Percentiles rank a stretch among this genome's conserved stretches.
Conservation (phyloP, 2,329 filamentous ascomycete species). For the Stachybotrys elegans region DNA sequence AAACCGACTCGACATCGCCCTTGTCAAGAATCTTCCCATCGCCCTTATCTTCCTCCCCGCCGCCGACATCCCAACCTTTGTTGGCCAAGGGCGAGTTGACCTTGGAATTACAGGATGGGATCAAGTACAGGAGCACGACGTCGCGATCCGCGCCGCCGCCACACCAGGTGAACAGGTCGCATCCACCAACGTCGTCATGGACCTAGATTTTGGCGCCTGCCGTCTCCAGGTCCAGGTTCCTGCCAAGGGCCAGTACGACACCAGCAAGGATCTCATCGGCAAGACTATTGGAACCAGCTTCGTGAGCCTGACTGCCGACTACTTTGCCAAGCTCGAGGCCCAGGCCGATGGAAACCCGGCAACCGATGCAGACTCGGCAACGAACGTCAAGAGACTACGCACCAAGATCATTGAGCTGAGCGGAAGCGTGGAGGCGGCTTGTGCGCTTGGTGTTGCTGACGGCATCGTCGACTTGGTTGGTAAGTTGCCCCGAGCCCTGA, state of each 20-base stretch:
- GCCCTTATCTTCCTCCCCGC: slow-evolving; percentile 96
- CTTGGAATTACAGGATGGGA: slow-evolving; percentile 93
- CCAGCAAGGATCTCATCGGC: slow-evolving; percentile 75
- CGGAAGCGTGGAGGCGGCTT: slow-evolving; percentile 95
- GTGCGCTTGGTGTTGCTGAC: slow-evolving; percentile 90
- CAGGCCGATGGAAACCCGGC: slow-evolving; percentile 35
- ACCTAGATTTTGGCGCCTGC: slow-evolving; percentile 86
- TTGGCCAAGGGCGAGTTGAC: slow-evolving; percentile 89
- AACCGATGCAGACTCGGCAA: slow-evolving; percentile 24
- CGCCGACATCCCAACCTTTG: slow-evolving; percentile 95
- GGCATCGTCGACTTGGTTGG: slow-evolving; percentile 97
- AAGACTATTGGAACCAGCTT: slow-evolving; percentile 97
- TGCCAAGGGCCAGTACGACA: slow-evolving; percentile 67
- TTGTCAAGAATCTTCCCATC: slow-evolving; percentile 94
- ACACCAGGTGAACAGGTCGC: slow-evolving; percentile 36
- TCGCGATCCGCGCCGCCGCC: slow-evolving; percentile 41
- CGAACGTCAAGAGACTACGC: slow-evolving; percentile 50
- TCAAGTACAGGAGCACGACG: slow-evolving; percentile 87
- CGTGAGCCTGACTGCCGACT: slow-evolving; percentile 73
- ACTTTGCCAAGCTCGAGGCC: slow-evolving; percentile 74
- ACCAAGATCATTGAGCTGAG: slow-evolving; percentile 93
- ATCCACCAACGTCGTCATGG: slow-evolving; percentile 80
- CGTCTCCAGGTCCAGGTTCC: slow-evolving; percentile 97
- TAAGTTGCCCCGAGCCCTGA: slow-evolving; percentile 43
- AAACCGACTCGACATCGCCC: slow-evolving; percentile 90